Conservation (phyloP, 2,329 filamentous ascomycete species). For the Hansfordia pulvinata region DNA sequence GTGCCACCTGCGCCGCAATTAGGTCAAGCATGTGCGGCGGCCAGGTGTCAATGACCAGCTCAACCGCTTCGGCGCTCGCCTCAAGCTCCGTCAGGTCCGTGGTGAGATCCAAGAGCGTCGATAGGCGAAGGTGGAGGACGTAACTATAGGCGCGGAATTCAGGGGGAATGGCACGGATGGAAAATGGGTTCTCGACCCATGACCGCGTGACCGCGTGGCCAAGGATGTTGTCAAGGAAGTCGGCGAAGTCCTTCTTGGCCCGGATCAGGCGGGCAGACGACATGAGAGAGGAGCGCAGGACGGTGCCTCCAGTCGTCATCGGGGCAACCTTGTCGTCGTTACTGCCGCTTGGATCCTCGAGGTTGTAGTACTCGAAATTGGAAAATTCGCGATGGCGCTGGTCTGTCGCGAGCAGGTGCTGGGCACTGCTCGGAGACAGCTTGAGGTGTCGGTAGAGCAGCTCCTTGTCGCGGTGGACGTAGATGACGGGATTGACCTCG, state of each 20-base stretch:
- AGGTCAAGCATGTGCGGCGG: conserved; percentile 30
- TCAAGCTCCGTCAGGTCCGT: conserved; percentile 38
- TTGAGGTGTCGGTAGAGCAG: conserved; percentile 46
- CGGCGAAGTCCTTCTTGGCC: conserved; percentile 45
- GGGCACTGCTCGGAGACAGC: conserved; percentile 29
- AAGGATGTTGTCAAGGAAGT: conserved; percentile 43
- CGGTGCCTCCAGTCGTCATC: too few species aligned
- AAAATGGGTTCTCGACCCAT: conserved; percentile 46
- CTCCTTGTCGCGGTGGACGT: conserved; percentile 51
- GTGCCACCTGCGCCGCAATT: conserved; percentile 40
- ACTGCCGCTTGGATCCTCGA: conserved; percentile 31
- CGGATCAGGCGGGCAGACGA: conserved; percentile 44
- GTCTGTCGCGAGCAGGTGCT: conserved; percentile 40
- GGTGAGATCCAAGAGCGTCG: conserved; percentile 38
- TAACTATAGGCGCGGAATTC: conserved; percentile 46
- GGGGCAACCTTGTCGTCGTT: conserved; percentile 14
- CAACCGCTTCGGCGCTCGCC: conserved; percentile 44
- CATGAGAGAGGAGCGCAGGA: conserved; percentile 26
- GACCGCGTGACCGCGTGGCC: conserved; percentile 35
- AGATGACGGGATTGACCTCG: conserved; percentile 54
- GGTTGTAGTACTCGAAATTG: conserved; percentile 61
- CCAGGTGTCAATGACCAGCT: conserved; percentile 46
- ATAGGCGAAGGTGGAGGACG: conserved; percentile 46
- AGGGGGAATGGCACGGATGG: conserved; percentile 42
- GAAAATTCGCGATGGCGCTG: conserved; percentile 47